Evolutionary conservation across 1,284 basidiomycete species (phyloP), one percentile per base, ranked within the genome.

Genomic region (Melanopsichium pennsylvanicum): DNA sequence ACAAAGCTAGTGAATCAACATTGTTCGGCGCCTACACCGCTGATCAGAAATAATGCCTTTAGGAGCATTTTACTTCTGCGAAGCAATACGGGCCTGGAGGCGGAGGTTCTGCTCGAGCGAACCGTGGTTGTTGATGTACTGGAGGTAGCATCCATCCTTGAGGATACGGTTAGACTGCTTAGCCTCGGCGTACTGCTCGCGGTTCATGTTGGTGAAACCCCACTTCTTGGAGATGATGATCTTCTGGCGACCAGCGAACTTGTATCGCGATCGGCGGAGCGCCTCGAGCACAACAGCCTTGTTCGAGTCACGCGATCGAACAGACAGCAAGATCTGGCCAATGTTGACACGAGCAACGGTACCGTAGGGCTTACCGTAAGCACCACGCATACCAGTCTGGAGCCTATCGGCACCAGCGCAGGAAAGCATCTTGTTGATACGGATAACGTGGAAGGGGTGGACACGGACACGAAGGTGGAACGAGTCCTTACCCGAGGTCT

Each of bases 341-440:
- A 97, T 97, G 87, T 93, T 88, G 75, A 96, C 93, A 82, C 93
- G 91, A 46, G 92, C 93, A 72, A 92, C 92, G 31, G 89, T 91
- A 73, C 93, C 95, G 84, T 96, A 97, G 44, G 95, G 94, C 86
- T 97, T 97, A 80, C 95, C 95, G 93, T 94, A 98, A 64, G 95
- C 95, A 79, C 95, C 95, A 86, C 95, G 92, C 95, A 98, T 97
- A 85, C 95, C 95, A 59, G 95, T 96, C 84, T 97, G 94, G 76
- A 81, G 76, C 64, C 92, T 91, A 93, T 97, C 95, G 80, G 95
- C 94, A 82, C 95, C 95, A 78, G 95, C 95, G 84, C 95, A 97
- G 64, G 90, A 92, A 87, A 97, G 92, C 92, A 97, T 97, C 89
- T 98, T 98, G 91, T 98, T 97, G 90, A 97, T 97, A 76, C 95